Evolutionary conservation across 352 stramenopile species (phyloP).

Genomic region (Phytopythium helicoides): DNA sequence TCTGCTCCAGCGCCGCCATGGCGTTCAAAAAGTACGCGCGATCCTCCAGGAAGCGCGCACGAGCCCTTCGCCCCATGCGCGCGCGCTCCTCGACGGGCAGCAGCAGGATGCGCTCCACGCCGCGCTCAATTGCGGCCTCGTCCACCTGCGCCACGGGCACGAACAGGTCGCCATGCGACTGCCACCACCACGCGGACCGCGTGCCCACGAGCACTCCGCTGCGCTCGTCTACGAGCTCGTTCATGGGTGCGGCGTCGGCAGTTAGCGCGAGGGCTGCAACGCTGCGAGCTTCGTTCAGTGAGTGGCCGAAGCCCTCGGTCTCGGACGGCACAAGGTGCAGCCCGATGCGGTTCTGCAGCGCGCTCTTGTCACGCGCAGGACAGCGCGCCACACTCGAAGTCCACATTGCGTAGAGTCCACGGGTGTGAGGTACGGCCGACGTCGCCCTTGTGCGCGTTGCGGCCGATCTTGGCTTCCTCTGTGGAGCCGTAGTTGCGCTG

Average conservation of each 20-base stretch:
- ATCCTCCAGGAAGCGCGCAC: slow-evolving; percentile 73
- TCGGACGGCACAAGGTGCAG: slow-evolving; percentile 76
- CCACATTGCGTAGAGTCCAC: slow-evolving; percentile 67
- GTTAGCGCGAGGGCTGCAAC: slow-evolving; percentile 71
- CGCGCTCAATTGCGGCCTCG: slow-evolving; percentile 58
- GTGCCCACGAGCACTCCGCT: slow-evolving; percentile 69
- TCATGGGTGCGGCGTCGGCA: slow-evolving; percentile 80
- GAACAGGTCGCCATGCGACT: slow-evolving; percentile 82
- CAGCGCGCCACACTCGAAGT: slow-evolving; percentile 70
- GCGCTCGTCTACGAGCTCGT: slow-evolving; percentile 74
- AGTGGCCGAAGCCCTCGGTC: slow-evolving; percentile 81
- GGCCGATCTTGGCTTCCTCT: slow-evolving; percentile 13
- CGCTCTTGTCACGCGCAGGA: slow-evolving; percentile 50
- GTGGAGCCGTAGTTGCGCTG: slow-evolving; percentile 45
- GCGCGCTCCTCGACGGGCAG: slow-evolving; percentile 73
- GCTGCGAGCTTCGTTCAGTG: slow-evolving; percentile 84
- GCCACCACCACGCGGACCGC: slow-evolving; percentile 69
- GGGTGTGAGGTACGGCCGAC: too few relatives aligned
- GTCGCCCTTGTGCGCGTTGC: slow-evolving; percentile 4
- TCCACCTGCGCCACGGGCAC: slow-evolving; percentile 71
- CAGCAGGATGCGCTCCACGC: slow-evolving; percentile 65
- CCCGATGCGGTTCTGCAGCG: slow-evolving; percentile 73
- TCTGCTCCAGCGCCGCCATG: slow-evolving; percentile 77
- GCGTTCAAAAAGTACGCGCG: slow-evolving; percentile 79
- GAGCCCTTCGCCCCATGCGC: slow-evolving; percentile 64